A percentile compares a stretch with the other conserved stretches of the same genome.
Evolutionary conservation across 2,329 filamentous ascomycete genomes (phyloP).

Genomic region (Periconia digitata): DNA sequence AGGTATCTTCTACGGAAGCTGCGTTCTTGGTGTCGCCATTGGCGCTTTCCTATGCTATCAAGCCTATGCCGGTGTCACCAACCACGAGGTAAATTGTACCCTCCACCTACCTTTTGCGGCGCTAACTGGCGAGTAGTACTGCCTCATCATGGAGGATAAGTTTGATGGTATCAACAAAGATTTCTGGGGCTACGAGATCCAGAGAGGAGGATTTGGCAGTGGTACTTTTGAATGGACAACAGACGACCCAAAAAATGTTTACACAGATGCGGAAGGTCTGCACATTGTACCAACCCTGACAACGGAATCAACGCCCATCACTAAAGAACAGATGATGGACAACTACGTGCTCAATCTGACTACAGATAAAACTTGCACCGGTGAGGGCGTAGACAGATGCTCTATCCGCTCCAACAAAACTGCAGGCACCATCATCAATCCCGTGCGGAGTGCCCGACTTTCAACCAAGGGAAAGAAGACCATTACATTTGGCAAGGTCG

Average conservation of each 20-base stretch:
- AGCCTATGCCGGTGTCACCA: conserved; percentile 22
- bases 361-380: conserved; percentile 65
- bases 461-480: conserved; percentile 68
- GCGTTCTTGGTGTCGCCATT: conserved; percentile 18
- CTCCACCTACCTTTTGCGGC: background rate
- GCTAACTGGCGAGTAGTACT: conserved; percentile 17
- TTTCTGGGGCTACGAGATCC: conserved; percentile 72
- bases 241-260: conserved; percentile 68
- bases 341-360: conserved; percentile 25
- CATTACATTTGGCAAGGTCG: conserved; percentile 77
- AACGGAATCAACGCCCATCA: conserved; percentile 63
- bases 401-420: conserved; percentile 73
- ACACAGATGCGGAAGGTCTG: conserved; percentile 66
- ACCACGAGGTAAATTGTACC: conserved; percentile 10
- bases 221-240: conserved; percentile 72
- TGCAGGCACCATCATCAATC: conserved; percentile 73
- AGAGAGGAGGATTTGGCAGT: conserved; percentile 73
- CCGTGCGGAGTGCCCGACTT: conserved; percentile 73
- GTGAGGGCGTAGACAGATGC: conserved; percentile 59
- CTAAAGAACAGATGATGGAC: conserved; percentile 65
- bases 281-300: conserved; percentile 74
- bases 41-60: conserved; percentile 24
- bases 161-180: conserved; percentile 58
- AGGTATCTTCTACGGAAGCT: conserved; percentile 23
- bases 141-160: conserved; percentile 57